Conservation (phyloP, 352 stramenopile genomes). For the Pythium insidiosum region DNA sequence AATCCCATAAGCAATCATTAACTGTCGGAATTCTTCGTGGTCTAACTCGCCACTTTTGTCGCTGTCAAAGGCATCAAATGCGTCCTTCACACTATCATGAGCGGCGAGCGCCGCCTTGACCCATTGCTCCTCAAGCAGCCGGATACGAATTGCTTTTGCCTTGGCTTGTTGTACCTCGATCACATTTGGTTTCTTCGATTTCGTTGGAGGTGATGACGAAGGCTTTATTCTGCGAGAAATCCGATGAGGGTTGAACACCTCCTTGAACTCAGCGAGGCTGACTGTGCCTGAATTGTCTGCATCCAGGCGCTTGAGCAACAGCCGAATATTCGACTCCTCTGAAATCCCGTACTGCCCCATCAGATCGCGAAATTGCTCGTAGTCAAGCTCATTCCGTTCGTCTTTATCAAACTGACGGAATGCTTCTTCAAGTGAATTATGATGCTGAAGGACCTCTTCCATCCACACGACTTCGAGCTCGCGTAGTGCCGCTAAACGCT, state of each 20-base stretch:
- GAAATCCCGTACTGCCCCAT: slow-evolving; percentile 41
- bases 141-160: slow-evolving; percentile 17
- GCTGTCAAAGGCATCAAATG: slow-evolving; percentile 36
- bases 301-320: slow-evolving; percentile 39
- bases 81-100: slow-evolving; percentile 21
- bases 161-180: slow-evolving; percentile 14
- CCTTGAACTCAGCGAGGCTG: slow-evolving; percentile 44
- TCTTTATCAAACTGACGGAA: slow-evolving; percentile 35
- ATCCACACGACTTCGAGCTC: slow-evolving; percentile 53
- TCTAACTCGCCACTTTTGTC: slow-evolving; percentile 33
- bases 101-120: slow-evolving; percentile 24
- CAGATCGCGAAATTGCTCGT: slow-evolving; percentile 48
- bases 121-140: slow-evolving; percentile 38
- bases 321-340: slow-evolving; percentile 34
- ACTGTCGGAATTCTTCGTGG: slow-evolving; percentile 32
- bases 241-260: slow-evolving; percentile 32
- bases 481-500: too few relatives aligned
- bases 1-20: slow-evolving; percentile 45
- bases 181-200: background rate
- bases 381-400: slow-evolving; percentile 29
- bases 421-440: slow-evolving; percentile 33
- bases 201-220: too few relatives aligned
- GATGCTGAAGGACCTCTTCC: slow-evolving; percentile 24
- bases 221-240: too few relatives aligned
- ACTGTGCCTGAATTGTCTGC: slow-evolving; percentile 37